Evolutionary conservation across 2,329 filamentous ascomycete genomes (phyloP).

Genomic region (Colletotrichum cordylinicola): DNA sequence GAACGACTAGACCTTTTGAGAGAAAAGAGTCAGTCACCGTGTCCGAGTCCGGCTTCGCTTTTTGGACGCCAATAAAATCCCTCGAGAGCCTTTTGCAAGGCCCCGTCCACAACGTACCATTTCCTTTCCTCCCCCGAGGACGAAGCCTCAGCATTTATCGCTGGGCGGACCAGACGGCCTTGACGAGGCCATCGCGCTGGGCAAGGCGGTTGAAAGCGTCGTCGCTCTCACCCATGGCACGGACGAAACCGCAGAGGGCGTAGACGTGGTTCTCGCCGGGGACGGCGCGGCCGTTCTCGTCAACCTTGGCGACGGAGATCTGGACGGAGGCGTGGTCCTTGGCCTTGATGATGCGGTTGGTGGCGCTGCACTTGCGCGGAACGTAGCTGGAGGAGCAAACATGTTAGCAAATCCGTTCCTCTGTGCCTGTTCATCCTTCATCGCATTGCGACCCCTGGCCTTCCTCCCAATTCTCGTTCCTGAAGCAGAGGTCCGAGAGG

Average conservation of each 20-base stretch:
- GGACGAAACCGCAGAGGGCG: conserved; percentile 96
- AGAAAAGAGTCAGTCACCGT: background rate
- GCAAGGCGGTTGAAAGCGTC: conserved; percentile 94
- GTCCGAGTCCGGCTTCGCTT: background rate
- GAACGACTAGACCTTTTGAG: conserved; percentile 20
- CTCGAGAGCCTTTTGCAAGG: background rate
- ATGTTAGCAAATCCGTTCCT: conserved; percentile 30
- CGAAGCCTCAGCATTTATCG: conserved; percentile 51
- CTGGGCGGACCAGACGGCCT: conserved; percentile 90
- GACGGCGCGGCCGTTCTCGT: conserved; percentile 94
- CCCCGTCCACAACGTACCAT: conserved; percentile 13
- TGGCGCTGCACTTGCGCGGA: conserved; percentile 98
- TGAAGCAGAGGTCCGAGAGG: background rate
- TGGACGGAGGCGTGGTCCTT: conserved; percentile 99
- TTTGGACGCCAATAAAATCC: background rate
- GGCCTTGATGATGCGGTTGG: conserved; percentile 99
- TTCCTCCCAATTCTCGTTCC: background rate
- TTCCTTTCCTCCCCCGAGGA: conserved; percentile 11
- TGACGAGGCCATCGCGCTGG: conserved; percentile 95
- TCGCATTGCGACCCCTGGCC: background rate
- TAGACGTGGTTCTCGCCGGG: conserved; percentile 98
- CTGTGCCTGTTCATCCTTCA: background rate
- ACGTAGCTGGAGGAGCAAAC: conserved; percentile 73
- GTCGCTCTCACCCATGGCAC: conserved; percentile 97
- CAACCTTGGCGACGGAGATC: conserved; percentile 96